Base-by-base conservation (phyloP, 768 basidiomycete genomes). In the Rhodosporidiobolus sp. region DNA sequence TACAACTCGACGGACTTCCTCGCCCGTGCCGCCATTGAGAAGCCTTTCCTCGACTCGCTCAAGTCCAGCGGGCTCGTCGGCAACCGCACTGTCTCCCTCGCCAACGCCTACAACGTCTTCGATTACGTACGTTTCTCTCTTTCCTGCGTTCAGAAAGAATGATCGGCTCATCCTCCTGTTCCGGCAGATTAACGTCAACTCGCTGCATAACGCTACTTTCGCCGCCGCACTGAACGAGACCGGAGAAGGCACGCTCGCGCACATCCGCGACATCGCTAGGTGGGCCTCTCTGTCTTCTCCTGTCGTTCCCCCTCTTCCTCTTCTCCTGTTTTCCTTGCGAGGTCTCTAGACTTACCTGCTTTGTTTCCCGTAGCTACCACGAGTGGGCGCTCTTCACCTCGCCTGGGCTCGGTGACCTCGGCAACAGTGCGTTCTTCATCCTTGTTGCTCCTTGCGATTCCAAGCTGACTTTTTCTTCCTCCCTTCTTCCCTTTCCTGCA, bases 201-300 rank as follows among this genome's bases (percentile, higher is more conserved):
- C 89, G 75, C 85, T 84, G 61, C 89, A 94, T 85, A 92, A 94
- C 85, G 87, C 86, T 83, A 89, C 89, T 38, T 93, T 88, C 74
- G 88, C 88, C 4, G 85, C 87, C 82, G 87, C 88, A 76, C 87
- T 92, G 53, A 89, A 90, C n/a, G 89, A 89, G 28, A 32, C 49
- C 2, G 68, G 71, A 0, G 16, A 58, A n/a, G 87, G 85, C 20
- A 85, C 88, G 80, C 79, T 89, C 72, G 87, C 90, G 75, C 90
- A 90, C 79, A 88, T 89, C 49, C 89, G 87, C 62, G 85, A 84
- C 72, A 85, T 88, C 72, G 92, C 90, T 26, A 84, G 93, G 61
- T 70, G 34, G 5, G 59, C 19, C 17, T 11, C 7, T 16, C 34
- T 24, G 6, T 26, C 16, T 7, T 3, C 7, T 38, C 48, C 20